Conservation (phyloP, 2,329 filamentous ascomycete species). For the Huntiella abstrusa region DNA sequence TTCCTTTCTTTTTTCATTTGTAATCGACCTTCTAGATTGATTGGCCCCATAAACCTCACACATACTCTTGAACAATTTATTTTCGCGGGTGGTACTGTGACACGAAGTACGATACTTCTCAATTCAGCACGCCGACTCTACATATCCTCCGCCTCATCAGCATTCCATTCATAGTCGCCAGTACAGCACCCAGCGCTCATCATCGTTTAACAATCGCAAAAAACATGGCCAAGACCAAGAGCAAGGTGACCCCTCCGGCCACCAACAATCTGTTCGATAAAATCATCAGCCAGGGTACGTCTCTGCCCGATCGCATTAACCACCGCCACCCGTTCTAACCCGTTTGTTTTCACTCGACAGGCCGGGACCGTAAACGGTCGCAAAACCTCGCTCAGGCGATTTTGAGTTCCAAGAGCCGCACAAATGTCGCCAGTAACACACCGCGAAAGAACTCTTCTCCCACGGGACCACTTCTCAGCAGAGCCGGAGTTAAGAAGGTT, state of each 20-base stretch:
- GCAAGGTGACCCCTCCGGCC: constrained; percentile 17
- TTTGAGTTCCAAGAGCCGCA: constrained; percentile 39
- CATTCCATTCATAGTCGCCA: no score
- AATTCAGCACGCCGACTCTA: no score
- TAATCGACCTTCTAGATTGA: no score
- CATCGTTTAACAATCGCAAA: no score
- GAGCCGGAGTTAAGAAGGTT: constrained; percentile 58
- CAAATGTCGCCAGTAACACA: constrained; percentile 34
- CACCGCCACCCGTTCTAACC: not conserved
- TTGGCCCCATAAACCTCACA: no score
- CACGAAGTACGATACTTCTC: no score
- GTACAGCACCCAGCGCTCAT: no score
- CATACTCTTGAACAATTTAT: no score
- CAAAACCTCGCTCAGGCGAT: constrained; percentile 54
- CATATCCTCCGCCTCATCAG: no score
- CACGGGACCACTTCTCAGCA: constrained; percentile 44
- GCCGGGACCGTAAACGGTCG: constrained; percentile 51
- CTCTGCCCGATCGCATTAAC: not conserved
- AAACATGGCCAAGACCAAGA: no score
- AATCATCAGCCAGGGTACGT: constrained; percentile 33
- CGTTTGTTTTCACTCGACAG: constrained; percentile 18
- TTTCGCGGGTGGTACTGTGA: no score
- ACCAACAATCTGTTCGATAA: constrained; percentile 33
- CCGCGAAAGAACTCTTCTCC: constrained; percentile 16
- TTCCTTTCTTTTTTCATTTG: no score